Evolutionary conservation across 2,329 filamentous ascomycete species (phyloP).

Genomic region (Malbranchea zuffiana): DNA sequence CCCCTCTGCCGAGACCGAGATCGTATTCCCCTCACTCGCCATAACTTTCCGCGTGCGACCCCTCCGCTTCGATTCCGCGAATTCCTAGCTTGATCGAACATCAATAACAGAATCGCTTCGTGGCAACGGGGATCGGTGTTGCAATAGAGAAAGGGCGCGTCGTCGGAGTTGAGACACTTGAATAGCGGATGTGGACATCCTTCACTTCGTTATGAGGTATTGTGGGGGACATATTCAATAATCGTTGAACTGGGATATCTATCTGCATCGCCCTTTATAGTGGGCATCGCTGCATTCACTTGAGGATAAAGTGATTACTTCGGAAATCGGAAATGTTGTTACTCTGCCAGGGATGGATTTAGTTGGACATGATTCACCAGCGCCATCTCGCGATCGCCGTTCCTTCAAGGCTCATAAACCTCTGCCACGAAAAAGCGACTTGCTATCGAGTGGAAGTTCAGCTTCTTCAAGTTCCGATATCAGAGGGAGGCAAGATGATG

Average conservation of each 20-base stretch:
- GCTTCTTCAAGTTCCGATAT: not conserved
- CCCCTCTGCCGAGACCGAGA: no score
- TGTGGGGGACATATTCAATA: not conserved
- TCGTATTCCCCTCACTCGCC: no score
- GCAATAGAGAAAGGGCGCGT: no score
- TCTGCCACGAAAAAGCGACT: slow-evolving; percentile 28
- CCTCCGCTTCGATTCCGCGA: no score
- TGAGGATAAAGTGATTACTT: not conserved
- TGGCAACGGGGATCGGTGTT: no score
- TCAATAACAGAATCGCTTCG: no score
- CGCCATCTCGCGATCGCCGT: slow-evolving; percentile 17
- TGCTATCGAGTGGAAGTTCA: slow-evolving; percentile 10
- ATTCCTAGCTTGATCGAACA: no score
- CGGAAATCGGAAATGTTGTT: not conserved
- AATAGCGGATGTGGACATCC: no score
- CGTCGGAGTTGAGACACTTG: no score
- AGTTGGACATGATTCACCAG: not conserved
- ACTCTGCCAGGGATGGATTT: not conserved
- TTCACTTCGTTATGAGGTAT: not conserved
- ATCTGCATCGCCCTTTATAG: not conserved
- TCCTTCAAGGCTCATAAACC: slow-evolving; percentile 33
- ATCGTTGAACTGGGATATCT: no score
- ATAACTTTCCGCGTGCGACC: no score
- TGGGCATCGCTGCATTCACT: not conserved
- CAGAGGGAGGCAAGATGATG: not conserved